Conservation (phyloP, 148 eudicot genomes). For the Polygonum aviculare region DNA sequence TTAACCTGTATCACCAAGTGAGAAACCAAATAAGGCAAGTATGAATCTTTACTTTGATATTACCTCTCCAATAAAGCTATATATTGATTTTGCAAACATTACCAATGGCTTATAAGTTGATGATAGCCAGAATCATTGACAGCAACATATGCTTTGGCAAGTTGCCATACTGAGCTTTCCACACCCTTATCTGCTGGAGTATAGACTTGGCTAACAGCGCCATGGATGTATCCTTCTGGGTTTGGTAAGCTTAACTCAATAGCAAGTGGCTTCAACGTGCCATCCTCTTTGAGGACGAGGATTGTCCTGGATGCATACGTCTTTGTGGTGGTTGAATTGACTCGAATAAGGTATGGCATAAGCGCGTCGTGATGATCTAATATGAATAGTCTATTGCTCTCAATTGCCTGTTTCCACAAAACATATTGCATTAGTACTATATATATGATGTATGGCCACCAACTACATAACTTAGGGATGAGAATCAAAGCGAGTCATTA, state of each 20-base stretch:
- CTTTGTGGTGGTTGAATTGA: slow-evolving; percentile 58
- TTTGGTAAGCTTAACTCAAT: slow-evolving; percentile 81
- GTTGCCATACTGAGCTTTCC: slow-evolving; percentile 70
- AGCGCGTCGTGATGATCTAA: slow-evolving; percentile 74
- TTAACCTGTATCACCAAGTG: slow-evolving; percentile 36
- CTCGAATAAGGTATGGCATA: slow-evolving; percentile 65
- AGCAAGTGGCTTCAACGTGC: slow-evolving; percentile 70
- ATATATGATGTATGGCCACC: not conserved
- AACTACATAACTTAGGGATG: not conserved
- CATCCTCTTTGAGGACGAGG: slow-evolving; percentile 58
- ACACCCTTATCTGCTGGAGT: slow-evolving; percentile 61
- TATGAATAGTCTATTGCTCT: slow-evolving; percentile 58
- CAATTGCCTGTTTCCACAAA: slow-evolving; percentile 45
- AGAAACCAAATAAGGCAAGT: not conserved
- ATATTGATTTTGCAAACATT: not conserved
- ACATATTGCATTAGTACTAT: not conserved
- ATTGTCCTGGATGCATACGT: slow-evolving; percentile 72
- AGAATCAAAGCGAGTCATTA: slow-evolving; percentile 8
- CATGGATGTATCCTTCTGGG: slow-evolving; percentile 50
- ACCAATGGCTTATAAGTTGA: slow-evolving; percentile 94
- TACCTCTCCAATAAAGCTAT: not conserved
- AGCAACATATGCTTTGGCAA: slow-evolving; percentile 85
- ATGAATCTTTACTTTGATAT: not conserved
- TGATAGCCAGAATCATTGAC: slow-evolving; percentile 89
- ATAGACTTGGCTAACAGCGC: slow-evolving; percentile 55